Evolutionary conservation across 106 monocot species (phyloP), one percentile per base, ranked within the genome.

Genomic region (Xerophyta viscosa): DNA sequence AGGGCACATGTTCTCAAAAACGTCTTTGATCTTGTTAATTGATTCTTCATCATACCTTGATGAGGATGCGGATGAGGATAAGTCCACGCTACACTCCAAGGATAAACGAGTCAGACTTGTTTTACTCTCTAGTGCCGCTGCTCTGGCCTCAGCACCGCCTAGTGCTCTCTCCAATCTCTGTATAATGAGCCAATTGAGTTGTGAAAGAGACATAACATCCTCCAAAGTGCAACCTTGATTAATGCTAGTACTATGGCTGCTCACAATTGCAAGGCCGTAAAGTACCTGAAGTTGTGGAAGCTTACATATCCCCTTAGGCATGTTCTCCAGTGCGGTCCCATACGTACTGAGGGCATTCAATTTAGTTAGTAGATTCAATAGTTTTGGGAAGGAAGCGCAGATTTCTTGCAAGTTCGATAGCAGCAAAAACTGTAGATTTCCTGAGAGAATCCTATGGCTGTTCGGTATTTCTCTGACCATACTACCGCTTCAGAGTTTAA

Each of bases 1-100:
- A 29, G 72, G 72, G 5, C 24, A 48, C 14, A 73, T 65, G 27
- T 37, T 24, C 10, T 63, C 56, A 12, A 58, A 71, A 20, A 71
- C 41, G 23, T 57, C 57, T 29, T 64, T 2, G 8, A 50, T 64
- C 18, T 29, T 66, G 0, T 24, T 46, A 9, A 2, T 46, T 7
- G 21, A 14, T 24, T 36, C 48, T 0, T 31, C 39, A 9, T 49
- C 29, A 0, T 12, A 24, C 11, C 8, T 20, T 8, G 8, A 14
- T 17, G n/a, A n/a, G n/a, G n/a, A n/a, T n/a, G n/a, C n/a, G n/a
- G n/a, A n/a, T n/a, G 14, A 14, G 22, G 42, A 4, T 29, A 6
- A 0, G n/a, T n/a, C n/a, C n/a, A n/a, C n/a, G 2, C 31, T 69
- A 31, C 69, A 69, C 25, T 14, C 0, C 11, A 70, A 19, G 0